A percentile compares a stretch with the other conserved stretches of the same genome.
Evolutionary conservation across 768 basidiomycete genomes (phyloP).

Genomic region (Suillus subalutaceus): DNA sequence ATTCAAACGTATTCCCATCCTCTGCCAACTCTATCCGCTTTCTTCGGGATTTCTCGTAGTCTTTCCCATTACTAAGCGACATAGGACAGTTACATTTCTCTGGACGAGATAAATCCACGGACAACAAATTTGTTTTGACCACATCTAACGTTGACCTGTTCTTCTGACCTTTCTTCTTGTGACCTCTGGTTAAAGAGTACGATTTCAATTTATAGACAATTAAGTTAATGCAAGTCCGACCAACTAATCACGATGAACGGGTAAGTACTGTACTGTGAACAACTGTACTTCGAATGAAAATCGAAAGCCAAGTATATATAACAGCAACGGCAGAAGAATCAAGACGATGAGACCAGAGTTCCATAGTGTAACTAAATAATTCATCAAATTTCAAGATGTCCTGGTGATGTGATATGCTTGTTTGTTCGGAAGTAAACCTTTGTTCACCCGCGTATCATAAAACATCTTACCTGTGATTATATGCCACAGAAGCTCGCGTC

Average conservation of each 20-base stretch:
- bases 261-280: not conserved
- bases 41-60: too few species aligned
- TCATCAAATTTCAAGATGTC: not conserved
- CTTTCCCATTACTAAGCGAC: too few species aligned
- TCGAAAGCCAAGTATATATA: not conserved
- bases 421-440: not conserved
- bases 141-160: too few species aligned
- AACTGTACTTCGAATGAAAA: not conserved
- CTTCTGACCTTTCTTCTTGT: too few species aligned
- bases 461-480: conserved; percentile 21
- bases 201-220: not conserved
- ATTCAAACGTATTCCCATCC: too few species aligned
- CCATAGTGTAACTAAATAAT: not conserved
- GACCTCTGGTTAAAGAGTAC: too few species aligned
- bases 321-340: not conserved
- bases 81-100: too few species aligned
- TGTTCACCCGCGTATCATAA: not conserved
- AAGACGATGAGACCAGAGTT: not conserved
- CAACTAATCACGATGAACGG: not conserved
- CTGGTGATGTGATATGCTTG: not conserved
- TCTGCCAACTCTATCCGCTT: too few species aligned
- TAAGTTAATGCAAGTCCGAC: not conserved
- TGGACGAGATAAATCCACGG: too few species aligned
- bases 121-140: too few species aligned
- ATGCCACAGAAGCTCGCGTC: conserved; percentile 51